Conservation (phyloP, 495 filamentous ascomycete genomes). For the Trichoderma gamsii region DNA sequence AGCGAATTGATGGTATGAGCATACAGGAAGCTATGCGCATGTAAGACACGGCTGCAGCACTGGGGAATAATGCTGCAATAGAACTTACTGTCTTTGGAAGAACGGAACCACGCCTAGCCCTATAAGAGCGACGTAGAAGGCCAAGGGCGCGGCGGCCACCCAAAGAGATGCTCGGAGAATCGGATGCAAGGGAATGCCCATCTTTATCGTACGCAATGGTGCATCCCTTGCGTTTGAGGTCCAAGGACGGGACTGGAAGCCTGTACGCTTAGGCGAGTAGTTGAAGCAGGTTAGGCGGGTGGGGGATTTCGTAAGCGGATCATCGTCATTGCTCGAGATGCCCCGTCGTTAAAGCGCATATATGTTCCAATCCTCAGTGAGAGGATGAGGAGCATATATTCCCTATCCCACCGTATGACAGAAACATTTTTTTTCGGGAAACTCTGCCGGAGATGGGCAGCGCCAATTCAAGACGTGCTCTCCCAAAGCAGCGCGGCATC, state of each 20-base stretch:
- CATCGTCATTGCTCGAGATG: no score
- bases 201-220: background rate
- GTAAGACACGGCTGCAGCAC: conserved; percentile 14
- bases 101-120: conserved; percentile 41
- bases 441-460: no score
- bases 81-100: conserved; percentile 55
- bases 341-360: no score
- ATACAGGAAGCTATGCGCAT: conserved; percentile 61
- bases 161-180: conserved; percentile 21
- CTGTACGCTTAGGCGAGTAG: background rate
- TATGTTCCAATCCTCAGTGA: no score
- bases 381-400: no score
- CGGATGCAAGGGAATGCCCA: conserved; percentile 12
- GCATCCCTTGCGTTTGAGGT: background rate
- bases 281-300: background rate
- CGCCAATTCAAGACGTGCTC: no score
- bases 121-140: conserved; percentile 40
- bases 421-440: no score
- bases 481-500: no score
- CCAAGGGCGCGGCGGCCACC: conserved; percentile 36
- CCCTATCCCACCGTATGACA: no score
- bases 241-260: background rate
- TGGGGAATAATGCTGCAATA: background rate
- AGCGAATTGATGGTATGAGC: conserved; percentile 64
- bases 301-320: background rate